Conservation (phyloP, 306 rosid genomes). For the Comarum palustre region DNA sequence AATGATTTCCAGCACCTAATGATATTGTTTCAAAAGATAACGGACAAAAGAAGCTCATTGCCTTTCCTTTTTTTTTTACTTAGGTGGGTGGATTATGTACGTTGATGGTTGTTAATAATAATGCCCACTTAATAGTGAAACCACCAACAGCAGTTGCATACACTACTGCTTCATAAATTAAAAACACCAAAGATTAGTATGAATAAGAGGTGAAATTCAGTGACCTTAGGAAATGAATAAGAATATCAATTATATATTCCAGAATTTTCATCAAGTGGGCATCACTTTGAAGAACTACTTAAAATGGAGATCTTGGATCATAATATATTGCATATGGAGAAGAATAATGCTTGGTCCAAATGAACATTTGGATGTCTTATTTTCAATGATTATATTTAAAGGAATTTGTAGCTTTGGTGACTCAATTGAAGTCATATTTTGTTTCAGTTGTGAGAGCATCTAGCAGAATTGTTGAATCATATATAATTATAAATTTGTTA, state of each 20-base stretch:
- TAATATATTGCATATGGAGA: not conserved
- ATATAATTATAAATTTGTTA: too few species aligned
- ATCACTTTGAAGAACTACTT: not conserved
- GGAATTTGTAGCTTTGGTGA: too few species aligned
- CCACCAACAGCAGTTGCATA: not conserved
- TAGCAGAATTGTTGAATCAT: too few species aligned
- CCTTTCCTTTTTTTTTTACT: not conserved
- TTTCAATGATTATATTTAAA: too few species aligned
- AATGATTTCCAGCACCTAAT: constrained; percentile 13
- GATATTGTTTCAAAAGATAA: not conserved
- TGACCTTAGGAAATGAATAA: not conserved
- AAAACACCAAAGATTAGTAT: not conserved
- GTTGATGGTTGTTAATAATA: not conserved
- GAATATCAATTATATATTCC: not conserved
- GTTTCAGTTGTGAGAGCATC: too few species aligned
- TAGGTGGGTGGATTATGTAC: not conserved
- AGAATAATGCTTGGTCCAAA: too few species aligned
- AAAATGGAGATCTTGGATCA: not conserved
- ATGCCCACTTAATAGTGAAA: not conserved
- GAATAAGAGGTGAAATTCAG: not conserved
- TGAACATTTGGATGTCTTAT: too few species aligned
- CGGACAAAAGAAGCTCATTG: not conserved
- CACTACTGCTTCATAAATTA: not conserved
- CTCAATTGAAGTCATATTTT: too few species aligned
- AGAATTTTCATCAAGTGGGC: not conserved